Conservation (phyloP, 495 filamentous ascomycete genomes). For the Symbiotaphrina buchneri region DNA sequence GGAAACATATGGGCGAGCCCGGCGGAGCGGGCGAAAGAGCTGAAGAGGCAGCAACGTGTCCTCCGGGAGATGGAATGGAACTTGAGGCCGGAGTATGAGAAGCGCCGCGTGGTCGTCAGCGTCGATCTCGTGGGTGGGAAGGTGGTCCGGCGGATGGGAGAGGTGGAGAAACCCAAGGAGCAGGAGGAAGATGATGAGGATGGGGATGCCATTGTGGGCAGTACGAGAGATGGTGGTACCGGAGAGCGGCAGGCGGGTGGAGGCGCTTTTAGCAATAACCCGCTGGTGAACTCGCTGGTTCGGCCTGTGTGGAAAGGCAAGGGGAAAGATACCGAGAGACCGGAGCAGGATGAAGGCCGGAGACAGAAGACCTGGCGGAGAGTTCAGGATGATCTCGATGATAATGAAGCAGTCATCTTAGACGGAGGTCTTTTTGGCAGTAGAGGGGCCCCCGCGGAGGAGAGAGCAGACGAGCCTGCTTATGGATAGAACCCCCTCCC, state of each 20-base stretch:
- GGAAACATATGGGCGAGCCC: constrained; percentile 76
- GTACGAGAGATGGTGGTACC: constrained; percentile 4
- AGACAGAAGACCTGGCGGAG: constrained; percentile 54
- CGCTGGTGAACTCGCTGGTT: constrained; percentile 57
- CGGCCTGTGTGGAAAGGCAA: constrained; percentile 48
- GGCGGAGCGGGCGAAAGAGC: constrained; percentile 60
- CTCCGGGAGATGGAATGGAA: constrained; percentile 79
- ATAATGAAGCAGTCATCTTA: constrained; percentile 83
- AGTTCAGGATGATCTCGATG: constrained; percentile 75
- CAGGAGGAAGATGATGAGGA: constrained; percentile 23
- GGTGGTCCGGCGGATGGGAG: constrained; percentile 50
- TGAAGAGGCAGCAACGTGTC: constrained; percentile 80
- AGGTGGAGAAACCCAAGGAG: constrained; percentile 21
- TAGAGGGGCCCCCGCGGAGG: constrained; percentile 15
- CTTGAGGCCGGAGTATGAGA: constrained; percentile 80
- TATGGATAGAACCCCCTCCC: too few species aligned
- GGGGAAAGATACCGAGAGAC: constrained; percentile 23
- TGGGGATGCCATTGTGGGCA: constrained; percentile 11
- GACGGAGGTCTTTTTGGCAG: constrained; percentile 58
- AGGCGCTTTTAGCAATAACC: constrained; percentile 60
- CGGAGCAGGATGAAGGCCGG: constrained; percentile 13
- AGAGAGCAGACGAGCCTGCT: constrained; percentile 21
- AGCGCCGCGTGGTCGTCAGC: constrained; percentile 65
- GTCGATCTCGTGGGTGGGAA: constrained; percentile 64
- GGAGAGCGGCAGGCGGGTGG: constrained; percentile 16